Evolutionary conservation across 2,329 filamentous ascomycete genomes (phyloP), one percentile per base, ranked within the genome.

Genomic region (Cordyceps tenuipes): DNA sequence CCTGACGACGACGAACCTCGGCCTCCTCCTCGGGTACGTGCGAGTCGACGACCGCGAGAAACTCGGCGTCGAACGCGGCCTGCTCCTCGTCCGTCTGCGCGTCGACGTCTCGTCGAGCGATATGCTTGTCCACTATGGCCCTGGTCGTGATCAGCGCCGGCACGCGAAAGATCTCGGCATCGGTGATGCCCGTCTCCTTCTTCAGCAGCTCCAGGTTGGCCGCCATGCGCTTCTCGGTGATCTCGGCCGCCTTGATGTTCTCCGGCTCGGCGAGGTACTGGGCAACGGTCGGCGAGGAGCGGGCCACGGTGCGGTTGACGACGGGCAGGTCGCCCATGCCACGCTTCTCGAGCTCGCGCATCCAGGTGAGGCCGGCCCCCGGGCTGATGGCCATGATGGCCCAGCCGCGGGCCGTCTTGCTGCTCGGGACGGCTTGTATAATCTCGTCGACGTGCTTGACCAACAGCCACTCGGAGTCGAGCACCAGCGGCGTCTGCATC

Each of bases 371-470:
- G 48, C 48, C 48, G 1, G 36, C 1, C 29, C 21, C 2, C 17
- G 48, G 48, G 13, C 34, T 29, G 5, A 50, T 6, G 13, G 29
- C 29, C 2, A 36, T 15, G 4, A 50, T 1, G 8, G 29, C 29
- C 17, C 17, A 50, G 9, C 48, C 48, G 15, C 17, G 47, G 17
- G 9, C 2, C 17, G 47, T 34, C 26, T 21, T n/a, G 26, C 23
- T 23, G 19, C 15, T 23, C 13, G 26, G 47, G 5, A 50, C 39
- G 12, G 43, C 10, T 50, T 71, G 70, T 1, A 73, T 59, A 17
- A 72, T 67, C 61, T 73, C 69, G 41, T 73, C 70, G 13, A 73
- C 68, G 49, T 73, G 70, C 0, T 70, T 69, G 6, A 71, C 62
- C 0, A 39, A 41, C 2, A 72, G 67, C 68, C 69, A 73, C 4